Base-by-base conservation (phyloP, 2,329 filamentous ascomycete species). In the Pseudogymnoascus pannorum region DNA sequence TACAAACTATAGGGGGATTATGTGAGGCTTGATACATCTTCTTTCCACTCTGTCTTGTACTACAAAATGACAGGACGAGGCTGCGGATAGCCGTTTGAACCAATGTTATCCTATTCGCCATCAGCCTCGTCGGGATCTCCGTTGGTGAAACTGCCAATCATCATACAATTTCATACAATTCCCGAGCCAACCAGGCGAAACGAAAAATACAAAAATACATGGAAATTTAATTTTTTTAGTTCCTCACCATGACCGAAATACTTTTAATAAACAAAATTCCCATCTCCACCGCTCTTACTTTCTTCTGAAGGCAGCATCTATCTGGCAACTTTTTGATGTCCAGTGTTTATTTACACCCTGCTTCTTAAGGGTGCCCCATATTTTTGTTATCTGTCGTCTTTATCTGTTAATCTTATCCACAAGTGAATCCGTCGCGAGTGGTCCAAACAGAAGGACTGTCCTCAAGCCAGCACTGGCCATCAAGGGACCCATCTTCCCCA, bases 121-220 rank as follows among this genome's bases (percentile, higher is more conserved):
- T 8, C 40, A 44, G 40, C 40, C 40, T 44, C 14, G 40, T 44
- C 40, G 40, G 40, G 20, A 44, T 44, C 40, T 24, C 40, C 40
- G 20, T 44, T 6, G 8, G n/a, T 24, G 40, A 44, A 44, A 44
- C 40, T 14, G 40, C 40, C 40, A 44, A 44, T 44, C 40, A 44
- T n/a, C 20, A 44, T n/a, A n/a, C n/a, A n/a, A n/a, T n/a, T n/a
- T n/a, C n/a, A n/a, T n/a, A 7, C 7, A 24, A 44, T 24, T 24
- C 40, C 40, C 40, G 40, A 44, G 20, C 20, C 40, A 44, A 44
- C 40, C 40, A 44, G 40, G 40, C 40, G 40, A 44, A 44, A 20
- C 12, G 12, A 57, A 57, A 57, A 57, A 8, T 57, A 31, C 26
- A n/a, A 33, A 57, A 57, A 57, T 57, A 33, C 33, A 33, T 57